Evolutionary conservation across 805 yeast genomes (phyloP).

Genomic region (Ogataea philodendri): DNA sequence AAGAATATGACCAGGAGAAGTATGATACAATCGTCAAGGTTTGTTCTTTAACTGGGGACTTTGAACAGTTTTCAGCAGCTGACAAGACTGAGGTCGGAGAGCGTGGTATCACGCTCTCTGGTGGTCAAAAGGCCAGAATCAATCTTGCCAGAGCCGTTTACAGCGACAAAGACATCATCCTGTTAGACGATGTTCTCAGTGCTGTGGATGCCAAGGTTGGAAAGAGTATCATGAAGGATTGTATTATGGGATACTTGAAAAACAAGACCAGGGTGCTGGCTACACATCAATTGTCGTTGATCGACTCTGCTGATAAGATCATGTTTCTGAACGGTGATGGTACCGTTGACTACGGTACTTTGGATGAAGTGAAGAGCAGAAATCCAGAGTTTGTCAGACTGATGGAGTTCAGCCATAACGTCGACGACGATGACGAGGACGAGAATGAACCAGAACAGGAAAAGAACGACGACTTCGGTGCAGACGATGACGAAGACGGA

Average conservation of each 20-base stretch:
- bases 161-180: constrained; percentile 60
- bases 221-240: constrained; percentile 68
- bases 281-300: constrained; percentile 75
- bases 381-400: constrained; percentile 50
- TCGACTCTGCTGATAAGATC: constrained; percentile 65
- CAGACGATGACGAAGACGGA: constrained; percentile 42
- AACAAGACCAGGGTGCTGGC: constrained; percentile 69
- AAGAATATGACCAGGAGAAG: constrained; percentile 45
- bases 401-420: constrained; percentile 39
- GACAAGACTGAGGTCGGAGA: constrained; percentile 82
- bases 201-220: constrained; percentile 87
- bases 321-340: constrained; percentile 67
- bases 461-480: constrained; percentile 16
- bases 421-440: constrained; percentile 7
- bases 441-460: constrained; percentile 32
- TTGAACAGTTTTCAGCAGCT: constrained; percentile 67
- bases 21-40: constrained; percentile 58
- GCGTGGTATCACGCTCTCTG: constrained; percentile 81
- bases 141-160: constrained; percentile 77
- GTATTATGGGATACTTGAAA: constrained; percentile 56
- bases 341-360: constrained; percentile 55
- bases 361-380: constrained; percentile 46
- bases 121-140: constrained; percentile 85
- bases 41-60: constrained; percentile 66
- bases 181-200: constrained; percentile 73